Conservation (phyloP, 73 alveolate genomes). For the Uronychia binucleata region DNA sequence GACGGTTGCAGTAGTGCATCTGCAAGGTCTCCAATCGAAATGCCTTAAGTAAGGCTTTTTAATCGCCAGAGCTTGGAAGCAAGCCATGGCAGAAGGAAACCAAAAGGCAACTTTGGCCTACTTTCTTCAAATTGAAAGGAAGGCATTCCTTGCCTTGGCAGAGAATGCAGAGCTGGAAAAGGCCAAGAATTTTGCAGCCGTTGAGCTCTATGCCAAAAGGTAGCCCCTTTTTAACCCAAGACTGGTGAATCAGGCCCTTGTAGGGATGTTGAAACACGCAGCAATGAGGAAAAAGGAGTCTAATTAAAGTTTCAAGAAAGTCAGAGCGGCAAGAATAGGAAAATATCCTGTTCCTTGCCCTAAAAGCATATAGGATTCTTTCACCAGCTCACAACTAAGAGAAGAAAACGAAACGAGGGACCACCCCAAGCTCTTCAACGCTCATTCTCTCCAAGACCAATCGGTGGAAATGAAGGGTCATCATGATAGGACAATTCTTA, state of each 20-base stretch:
- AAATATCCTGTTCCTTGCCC: neutral
- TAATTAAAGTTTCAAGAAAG: neutral
- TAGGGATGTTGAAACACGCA: neutral
- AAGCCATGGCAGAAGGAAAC: neutral
- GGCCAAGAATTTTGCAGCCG: neutral
- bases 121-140: neutral
- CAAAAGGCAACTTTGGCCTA: neutral
- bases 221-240: neutral
- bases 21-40: neutral
- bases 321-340: neutral
- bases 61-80: neutral
- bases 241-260: neutral
- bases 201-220: neutral
- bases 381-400: neutral
- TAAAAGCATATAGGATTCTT: neutral
- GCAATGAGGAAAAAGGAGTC: neutral
- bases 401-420: neutral
- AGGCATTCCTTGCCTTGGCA: neutral
- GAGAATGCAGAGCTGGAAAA: neutral
- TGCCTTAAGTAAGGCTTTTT: no score
- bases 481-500: no score
- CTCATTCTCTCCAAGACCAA: no score
- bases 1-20: neutral
- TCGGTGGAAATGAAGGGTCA: no score
- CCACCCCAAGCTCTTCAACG: no score